Percentiles rank a stretch among this genome's conserved stretches.
Conservation (phyloP, 2,329 filamentous ascomycete species). For the Diaporthe nobilis region DNA sequence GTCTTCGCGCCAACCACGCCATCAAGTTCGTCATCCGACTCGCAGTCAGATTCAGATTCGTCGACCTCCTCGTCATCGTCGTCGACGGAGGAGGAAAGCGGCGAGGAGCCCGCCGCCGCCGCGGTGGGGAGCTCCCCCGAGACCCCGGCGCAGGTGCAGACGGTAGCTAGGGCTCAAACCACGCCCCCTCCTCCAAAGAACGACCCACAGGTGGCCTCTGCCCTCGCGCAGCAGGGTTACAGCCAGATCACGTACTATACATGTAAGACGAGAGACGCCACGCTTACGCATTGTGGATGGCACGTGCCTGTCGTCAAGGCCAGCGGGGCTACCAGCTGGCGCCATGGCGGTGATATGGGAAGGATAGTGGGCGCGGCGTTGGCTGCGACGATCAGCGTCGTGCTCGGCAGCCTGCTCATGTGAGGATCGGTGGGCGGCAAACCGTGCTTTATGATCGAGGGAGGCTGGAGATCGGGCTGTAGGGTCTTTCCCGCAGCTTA, state of each 20-base stretch:
- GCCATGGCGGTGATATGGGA: conserved; percentile 28
- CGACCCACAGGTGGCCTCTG: conserved; percentile 44
- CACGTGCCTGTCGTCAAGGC: conserved; percentile 53
- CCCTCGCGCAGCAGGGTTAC: conserved; percentile 46
- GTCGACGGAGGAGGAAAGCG: neutral
- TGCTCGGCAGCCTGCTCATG: neutral
- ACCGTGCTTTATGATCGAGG: neutral
- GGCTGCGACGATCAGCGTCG: conserved; percentile 1
- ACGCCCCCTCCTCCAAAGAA: conserved; percentile 44
- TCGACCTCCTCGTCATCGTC: neutral
- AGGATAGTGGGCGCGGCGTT: neutral
- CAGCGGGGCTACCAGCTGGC: neutral
- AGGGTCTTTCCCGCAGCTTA: too few species aligned
- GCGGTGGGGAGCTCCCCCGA: neutral
- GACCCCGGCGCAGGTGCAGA: neutral
- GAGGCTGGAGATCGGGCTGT: neutral
- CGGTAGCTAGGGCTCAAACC: conserved; percentile 28
- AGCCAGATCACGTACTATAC: conserved; percentile 57
- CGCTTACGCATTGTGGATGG: conserved; percentile 55
- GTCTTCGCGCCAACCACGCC: conserved; percentile 27
- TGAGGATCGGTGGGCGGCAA: neutral
- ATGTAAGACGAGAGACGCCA: conserved; percentile 50
- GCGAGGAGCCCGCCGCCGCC: neutral
- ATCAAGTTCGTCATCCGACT: neutral
- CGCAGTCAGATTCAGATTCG: conserved; percentile 2